A percentile compares a stretch with the other conserved stretches of the same genome.
Evolutionary conservation across 2,329 filamentous ascomycete genomes (phyloP).

Genomic region (Ceratocystis smalleyi): DNA sequence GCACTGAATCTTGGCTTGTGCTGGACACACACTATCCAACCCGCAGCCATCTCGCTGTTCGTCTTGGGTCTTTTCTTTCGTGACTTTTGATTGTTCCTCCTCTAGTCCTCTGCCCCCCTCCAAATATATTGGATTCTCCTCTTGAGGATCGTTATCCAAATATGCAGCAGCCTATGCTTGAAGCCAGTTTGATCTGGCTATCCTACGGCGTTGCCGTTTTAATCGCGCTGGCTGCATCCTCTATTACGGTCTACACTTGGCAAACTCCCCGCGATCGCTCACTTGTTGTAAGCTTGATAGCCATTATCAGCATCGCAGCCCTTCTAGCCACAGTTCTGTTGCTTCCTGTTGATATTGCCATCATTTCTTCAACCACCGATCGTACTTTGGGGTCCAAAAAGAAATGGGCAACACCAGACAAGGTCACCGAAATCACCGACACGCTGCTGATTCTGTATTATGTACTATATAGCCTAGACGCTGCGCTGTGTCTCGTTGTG

Average conservation of each 20-base stretch:
- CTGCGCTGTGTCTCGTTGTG: slow-evolving; percentile 71
- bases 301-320: slow-evolving; percentile 71
- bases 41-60: background rate
- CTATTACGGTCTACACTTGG: slow-evolving; percentile 81
- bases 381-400: slow-evolving; percentile 68
- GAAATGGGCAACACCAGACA: slow-evolving; percentile 78
- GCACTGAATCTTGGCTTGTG: background rate
- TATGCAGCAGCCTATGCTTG: background rate
- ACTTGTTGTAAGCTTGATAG: slow-evolving; percentile 63
- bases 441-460: slow-evolving; percentile 87
- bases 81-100: background rate
- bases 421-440: slow-evolving; percentile 60
- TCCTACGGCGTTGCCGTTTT: slow-evolving; percentile 72
- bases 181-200: slow-evolving; percentile 86
- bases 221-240: slow-evolving; percentile 59
- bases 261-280: slow-evolving; percentile 80
- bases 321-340: slow-evolving; percentile 85
- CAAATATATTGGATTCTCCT: background rate
- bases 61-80: background rate
- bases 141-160: background rate
- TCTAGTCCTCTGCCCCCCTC: background rate
- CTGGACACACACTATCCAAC: background rate
- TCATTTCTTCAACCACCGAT: slow-evolving; percentile 76
- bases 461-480: slow-evolving; percentile 78
- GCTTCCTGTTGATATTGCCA: slow-evolving; percentile 84